Evolutionary conservation across 2,329 filamentous ascomycete species (phyloP), one percentile per base, ranked within the genome.

Genomic region (Colletotrichum cuscutae): DNA sequence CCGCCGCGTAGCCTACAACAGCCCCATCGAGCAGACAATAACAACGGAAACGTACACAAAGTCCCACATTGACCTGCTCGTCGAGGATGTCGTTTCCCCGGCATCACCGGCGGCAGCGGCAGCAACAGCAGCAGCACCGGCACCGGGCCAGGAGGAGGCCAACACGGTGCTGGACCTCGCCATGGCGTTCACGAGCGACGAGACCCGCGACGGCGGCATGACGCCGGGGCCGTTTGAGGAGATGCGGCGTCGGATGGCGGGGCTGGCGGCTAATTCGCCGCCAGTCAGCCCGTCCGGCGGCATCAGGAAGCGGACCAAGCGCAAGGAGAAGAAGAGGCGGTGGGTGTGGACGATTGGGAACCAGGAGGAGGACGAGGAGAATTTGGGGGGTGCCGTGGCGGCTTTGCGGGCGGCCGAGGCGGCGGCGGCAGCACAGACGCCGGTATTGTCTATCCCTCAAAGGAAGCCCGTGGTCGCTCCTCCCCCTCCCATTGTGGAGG

Each of bases 341-440:
- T 92, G 90, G 90, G 88, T 90, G 46, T 92, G 90, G 90, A 92
- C 90, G 1, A 91, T 92, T 57, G 89, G 87, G 3, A 85, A 86
- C 71, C 88, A 89, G 1, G 86, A 85, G 1, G 81, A 85, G 15
- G 82, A 84, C 15, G 82, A 85, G 60, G 82, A 84, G 68, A 81
- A 83, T 37, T 79, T 85, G 5, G 84, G 83, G 46, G 85, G 83
- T 1, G 84, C 85, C 2, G 80, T 86, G 24, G 81, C 83, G 15
- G 84, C 85, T 7, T 74, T 85, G 5, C 79, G 82, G 22, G 81
- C 80, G 12, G 79, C 79, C 19, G 80, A 82, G 64, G 75, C 78
- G 19, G 79, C 80, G 49, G 61, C 78, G 12, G 79, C 80, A 32
- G 60, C 32, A 30, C 58, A 71, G 24, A 49, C 5, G 12, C 26